phyloP scores from a whole-genome alignment of 2,329 filamentous ascomycete species.

The Trichoderma simmonsii region DNA sequence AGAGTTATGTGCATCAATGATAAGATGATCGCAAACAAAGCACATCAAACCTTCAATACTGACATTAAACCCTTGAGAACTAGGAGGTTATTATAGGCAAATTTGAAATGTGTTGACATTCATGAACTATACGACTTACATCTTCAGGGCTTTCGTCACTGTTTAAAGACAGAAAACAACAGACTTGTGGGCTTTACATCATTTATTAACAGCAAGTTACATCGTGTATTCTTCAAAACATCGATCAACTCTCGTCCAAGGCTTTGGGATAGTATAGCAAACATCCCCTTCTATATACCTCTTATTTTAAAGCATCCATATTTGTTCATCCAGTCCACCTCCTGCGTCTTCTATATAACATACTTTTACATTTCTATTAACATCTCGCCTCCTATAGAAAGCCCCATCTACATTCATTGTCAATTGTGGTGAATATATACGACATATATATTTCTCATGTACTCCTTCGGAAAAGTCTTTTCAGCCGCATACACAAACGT shows the following conservation, averaged over 20 bases:
- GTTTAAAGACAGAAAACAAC: background rate
- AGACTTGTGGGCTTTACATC: background rate
- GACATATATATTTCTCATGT: background rate
- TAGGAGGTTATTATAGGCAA: background rate
- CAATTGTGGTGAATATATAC: background rate
- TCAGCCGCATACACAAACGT: background rate
- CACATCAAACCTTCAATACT: background rate
- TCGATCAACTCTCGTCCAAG: background rate
- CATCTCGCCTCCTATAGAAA: background rate
- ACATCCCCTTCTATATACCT: background rate
- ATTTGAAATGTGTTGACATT: background rate
- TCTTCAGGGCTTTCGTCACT: background rate
- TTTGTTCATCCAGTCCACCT: background rate
- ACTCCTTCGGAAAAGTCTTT: background rate
- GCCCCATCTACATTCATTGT: background rate
- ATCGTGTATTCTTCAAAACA: background rate
- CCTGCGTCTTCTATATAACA: background rate
- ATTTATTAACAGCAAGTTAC: background rate
- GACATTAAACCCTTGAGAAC: background rate
- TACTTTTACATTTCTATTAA: fast-evolving
- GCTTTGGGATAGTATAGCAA: background rate
- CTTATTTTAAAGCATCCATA: background rate
- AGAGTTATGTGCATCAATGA: background rate
- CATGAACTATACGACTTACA: background rate
- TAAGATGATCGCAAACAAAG: background rate